A percentile compares a stretch with the other conserved stretches of the same genome.
Evolutionary conservation across 2,329 filamentous ascomycete species (phyloP).

Genomic region (Huntiella abstrusa): DNA sequence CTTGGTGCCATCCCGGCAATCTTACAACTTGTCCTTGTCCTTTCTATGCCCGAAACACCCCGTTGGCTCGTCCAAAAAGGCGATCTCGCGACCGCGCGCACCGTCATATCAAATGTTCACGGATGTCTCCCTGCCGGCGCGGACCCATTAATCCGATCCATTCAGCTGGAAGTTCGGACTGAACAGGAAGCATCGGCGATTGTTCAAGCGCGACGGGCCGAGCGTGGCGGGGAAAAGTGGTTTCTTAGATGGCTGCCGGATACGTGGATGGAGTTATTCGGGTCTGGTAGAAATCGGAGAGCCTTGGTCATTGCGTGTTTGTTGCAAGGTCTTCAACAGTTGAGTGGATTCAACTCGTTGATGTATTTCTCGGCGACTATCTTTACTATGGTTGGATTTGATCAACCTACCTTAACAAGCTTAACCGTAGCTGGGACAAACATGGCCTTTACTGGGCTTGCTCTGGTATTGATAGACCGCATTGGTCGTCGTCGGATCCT

Average conservation of each 20-base stretch:
- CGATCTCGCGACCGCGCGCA: conserved; percentile 38
- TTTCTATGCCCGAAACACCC: conserved; percentile 71
- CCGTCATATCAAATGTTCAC: conserved; percentile 42
- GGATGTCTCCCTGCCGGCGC: conserved; percentile 28
- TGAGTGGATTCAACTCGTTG: conserved; percentile 77
- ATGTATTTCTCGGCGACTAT: conserved; percentile 87
- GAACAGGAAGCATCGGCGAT: conserved; percentile 32
- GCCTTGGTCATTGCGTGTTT: conserved; percentile 73
- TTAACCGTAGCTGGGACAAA: conserved; percentile 69
- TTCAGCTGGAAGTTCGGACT: conserved; percentile 56
- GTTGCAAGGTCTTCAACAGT: conserved; percentile 71
- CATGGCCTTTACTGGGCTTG: conserved; percentile 58
- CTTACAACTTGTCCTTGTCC: conserved; percentile 48
- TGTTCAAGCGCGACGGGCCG: conserved; percentile 21
- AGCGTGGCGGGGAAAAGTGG: conserved; percentile 19
- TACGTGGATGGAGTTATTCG: conserved; percentile 32
- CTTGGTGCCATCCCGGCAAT: conserved; percentile 60
- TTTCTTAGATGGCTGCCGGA: conserved; percentile 1
- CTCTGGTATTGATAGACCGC: conserved; percentile 58
- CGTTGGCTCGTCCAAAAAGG: conserved; percentile 65
- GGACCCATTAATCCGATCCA: conserved; percentile 43
- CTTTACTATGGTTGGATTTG: conserved; percentile 59
- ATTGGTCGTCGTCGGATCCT: conserved; percentile 65
- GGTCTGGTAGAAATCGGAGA: conserved; percentile 44
- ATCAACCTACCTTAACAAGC: conserved; percentile 59